Evolutionary conservation across 2,329 filamentous ascomycete species (phyloP).

Genomic region (Sarocladium brachiariae): DNA sequence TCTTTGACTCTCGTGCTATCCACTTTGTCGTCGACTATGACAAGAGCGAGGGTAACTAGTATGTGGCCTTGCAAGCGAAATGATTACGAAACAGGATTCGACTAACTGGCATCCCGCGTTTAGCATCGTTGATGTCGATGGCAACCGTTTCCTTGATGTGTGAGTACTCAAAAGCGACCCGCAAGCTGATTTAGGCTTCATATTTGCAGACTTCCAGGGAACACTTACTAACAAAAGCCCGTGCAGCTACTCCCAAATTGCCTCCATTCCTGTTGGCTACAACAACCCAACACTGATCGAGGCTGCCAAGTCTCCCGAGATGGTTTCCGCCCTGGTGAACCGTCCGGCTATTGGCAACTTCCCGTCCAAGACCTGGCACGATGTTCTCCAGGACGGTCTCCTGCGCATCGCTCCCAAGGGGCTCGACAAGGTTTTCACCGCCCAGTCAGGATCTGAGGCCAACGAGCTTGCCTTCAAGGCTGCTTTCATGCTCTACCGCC

Average conservation of each 20-base stretch:
- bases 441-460: conserved; percentile 71
- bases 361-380: conserved; percentile 67
- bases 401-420: conserved; percentile 66
- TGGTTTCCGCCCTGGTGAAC: conserved; percentile 69
- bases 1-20: conserved; percentile 45
- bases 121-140: conserved; percentile 42
- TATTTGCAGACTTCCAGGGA: too few relatives aligned
- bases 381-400: conserved; percentile 64
- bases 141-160: conserved; percentile 43
- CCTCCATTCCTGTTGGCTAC: conserved; percentile 78
- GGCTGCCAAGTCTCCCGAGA: conserved; percentile 62
- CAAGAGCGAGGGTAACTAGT: conserved; percentile 46
- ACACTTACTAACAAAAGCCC: conserved; percentile 5
- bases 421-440: conserved; percentile 74
- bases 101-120: not conserved
- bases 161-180: too few relatives aligned
- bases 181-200: too few relatives aligned
- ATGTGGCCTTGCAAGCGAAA: not conserved
- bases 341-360: conserved; percentile 76
- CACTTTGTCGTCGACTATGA: conserved; percentile 47
- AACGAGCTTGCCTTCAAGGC: conserved; percentile 85
- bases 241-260: conserved; percentile 67
- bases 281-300: conserved; percentile 64
- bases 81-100: not conserved
- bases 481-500: conserved; percentile 74